Base-by-base conservation (phyloP, 2,329 filamentous ascomycete genomes). In the Aphanoascus verrucosus region DNA sequence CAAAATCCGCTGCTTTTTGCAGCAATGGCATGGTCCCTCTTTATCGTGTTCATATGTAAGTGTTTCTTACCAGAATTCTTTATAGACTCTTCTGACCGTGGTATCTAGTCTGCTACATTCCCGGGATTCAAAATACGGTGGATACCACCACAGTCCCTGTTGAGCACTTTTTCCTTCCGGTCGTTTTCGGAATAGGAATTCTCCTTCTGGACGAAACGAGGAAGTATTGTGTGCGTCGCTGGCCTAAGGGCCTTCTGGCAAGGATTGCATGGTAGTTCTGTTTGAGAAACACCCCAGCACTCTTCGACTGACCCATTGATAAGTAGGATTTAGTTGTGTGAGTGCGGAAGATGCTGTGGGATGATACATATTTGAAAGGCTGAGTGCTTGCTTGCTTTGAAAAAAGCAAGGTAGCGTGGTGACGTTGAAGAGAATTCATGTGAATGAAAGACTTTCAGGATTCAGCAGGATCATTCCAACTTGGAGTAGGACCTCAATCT, bases 121-220 rank as follows among this genome's bases (percentile, higher is more conserved):
- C 83, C 0, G 71, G 74, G 2, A 72, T 90, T 31, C 83, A 87
- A 64, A 63, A 65, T 1, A 74, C 79, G 1, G 69, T 88, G 1
- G 76, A 68, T 15, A 88, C 84, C 0, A 75, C 79, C 0, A 63
- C 69, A 0, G 81, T 90, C 0, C 84, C 85, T 0, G 80, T 82
- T 0, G 85, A 85, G 66, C 74, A 89, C 63, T 91, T 83, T 79
- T 89, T 91, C 65, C 63, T 91, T 48, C 86, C 86, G 0, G 81
- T 85, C 64, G 77, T 81, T 0, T 88, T 89, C 66, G 86, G 86
- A 0, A 57, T 84, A 20, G 80, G 72, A 0, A 73, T 86, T 37
- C 64, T 88, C 49, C 61, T 81, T 8, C 63, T 86, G 15, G 85
- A 89, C 63, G 85, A 88, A 68, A 70, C 61, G 9, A 76, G 85